Percentiles rank a stretch among this genome's conserved stretches.
Evolutionary conservation across 805 yeast genomes (phyloP).

Genomic region (Hanseniaspora guilliermondii): DNA sequence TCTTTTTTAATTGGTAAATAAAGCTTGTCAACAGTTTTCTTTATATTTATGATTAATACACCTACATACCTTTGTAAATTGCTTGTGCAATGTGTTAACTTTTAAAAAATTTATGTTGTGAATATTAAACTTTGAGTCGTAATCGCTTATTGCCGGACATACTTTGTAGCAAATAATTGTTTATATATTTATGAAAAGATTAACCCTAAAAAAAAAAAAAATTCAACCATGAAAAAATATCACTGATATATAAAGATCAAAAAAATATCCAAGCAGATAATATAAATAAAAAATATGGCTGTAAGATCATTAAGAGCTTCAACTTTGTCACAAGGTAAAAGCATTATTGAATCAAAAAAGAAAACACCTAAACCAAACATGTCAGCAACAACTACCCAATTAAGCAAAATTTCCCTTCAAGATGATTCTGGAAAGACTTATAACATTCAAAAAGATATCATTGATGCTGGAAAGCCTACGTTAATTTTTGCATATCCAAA

Average conservation of each 20-base stretch:
- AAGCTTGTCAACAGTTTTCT: no score
- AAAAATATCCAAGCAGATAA: neutral
- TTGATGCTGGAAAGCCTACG: slow-evolving; percentile 33
- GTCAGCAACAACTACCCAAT: neutral
- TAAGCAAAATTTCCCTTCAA: slow-evolving; percentile 43
- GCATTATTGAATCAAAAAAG: neutral
- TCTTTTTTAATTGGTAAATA: no score
- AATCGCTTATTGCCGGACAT: no score
- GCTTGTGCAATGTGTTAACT: no score
- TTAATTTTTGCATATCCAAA: slow-evolving; percentile 71
- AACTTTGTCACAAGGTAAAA: neutral
- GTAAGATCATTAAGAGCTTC: slow-evolving; percentile 4
- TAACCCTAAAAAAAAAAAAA: no score
- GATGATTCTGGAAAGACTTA: slow-evolving; percentile 5
- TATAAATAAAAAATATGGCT: neutral
- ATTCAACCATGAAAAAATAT: no score
- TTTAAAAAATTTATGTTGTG: no score
- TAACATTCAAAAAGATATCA: slow-evolving; percentile 32
- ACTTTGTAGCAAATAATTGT: no score
- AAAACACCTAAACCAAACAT: neutral
- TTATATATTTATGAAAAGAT: no score
- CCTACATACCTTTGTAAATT: no score
- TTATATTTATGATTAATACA: no score
- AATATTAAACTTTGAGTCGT: no score
- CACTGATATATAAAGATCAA: neutral